A percentile compares a stretch with the other conserved stretches of the same genome.
Conservation (phyloP, 139 green algal species). For the Chlamydomonas sp. region DNA sequence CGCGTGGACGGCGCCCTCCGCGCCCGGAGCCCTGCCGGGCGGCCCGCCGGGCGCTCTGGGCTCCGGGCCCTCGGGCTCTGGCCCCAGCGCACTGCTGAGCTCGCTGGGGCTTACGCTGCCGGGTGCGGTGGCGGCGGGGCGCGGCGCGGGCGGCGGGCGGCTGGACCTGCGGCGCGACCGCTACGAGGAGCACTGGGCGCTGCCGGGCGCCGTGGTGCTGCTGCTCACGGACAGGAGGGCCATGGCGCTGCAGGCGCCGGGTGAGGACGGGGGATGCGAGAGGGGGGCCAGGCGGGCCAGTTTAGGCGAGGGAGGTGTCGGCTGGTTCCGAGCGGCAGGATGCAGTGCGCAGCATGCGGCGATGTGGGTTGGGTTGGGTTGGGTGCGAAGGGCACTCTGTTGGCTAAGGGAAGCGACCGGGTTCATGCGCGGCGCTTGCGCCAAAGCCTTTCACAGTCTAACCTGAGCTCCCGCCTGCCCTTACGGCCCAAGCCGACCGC, state of each 20-base stretch:
- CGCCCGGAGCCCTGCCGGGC: not conserved
- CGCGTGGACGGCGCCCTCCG: slow-evolving; percentile 12
- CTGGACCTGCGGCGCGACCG: slow-evolving; percentile 22
- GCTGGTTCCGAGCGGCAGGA: too few species aligned
- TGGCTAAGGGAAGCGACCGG: too few species aligned
- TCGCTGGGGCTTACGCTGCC: too few species aligned
- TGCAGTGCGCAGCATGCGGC: too few species aligned
- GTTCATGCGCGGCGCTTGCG: too few species aligned
- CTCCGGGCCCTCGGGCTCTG: not conserved
- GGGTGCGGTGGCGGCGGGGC: too few species aligned
- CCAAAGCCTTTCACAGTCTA: too few species aligned
- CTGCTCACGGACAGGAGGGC: slow-evolving; percentile 78
- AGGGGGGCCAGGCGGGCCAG: not conserved
- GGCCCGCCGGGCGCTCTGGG: not conserved
- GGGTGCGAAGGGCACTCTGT: too few species aligned
- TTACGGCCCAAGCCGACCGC: not conserved
- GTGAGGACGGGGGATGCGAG: not conserved
- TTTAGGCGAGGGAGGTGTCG: not conserved
- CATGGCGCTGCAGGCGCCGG: slow-evolving; percentile 71
- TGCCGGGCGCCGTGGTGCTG: slow-evolving; percentile 72
- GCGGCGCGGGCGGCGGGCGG: not conserved
- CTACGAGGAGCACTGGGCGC: slow-evolving; percentile 88
- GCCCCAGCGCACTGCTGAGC: not conserved
- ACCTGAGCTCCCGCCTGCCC: too few species aligned
- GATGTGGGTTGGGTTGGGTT: too few species aligned